Conservation (phyloP, 2,329 filamentous ascomycete species). For the Pseudogymnoascus verrucosus region DNA sequence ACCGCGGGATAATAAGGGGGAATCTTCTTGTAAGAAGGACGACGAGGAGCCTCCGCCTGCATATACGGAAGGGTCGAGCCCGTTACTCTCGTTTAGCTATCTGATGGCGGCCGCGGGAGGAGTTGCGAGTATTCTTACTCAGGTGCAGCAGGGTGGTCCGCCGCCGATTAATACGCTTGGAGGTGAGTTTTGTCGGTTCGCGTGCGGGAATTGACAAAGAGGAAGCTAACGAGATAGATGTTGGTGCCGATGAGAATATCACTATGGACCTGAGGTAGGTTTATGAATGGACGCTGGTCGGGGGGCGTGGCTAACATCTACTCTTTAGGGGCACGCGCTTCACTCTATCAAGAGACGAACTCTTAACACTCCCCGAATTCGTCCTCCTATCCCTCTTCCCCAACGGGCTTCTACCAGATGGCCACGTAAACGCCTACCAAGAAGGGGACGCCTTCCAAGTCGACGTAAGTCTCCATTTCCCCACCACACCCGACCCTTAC, state of each 20-base stretch:
- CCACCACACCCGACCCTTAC: not conserved
- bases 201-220: not conserved
- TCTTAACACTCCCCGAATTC: slow-evolving; percentile 93
- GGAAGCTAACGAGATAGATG: slow-evolving; percentile 44
- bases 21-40: slow-evolving; percentile 64
- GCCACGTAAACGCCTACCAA: slow-evolving; percentile 86
- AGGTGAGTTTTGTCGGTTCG: slow-evolving; percentile 45
- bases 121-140: slow-evolving; percentile 96
- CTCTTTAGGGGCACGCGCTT: slow-evolving; percentile 74
- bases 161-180: slow-evolving; percentile 83
- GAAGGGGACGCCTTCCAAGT: slow-evolving; percentile 94
- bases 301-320: slow-evolving; percentile 16
- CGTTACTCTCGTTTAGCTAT: slow-evolving; percentile 86
- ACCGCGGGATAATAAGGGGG: slow-evolving; percentile 71
- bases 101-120: slow-evolving; percentile 97
- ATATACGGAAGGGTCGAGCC: slow-evolving; percentile 91
- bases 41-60: slow-evolving; percentile 92
- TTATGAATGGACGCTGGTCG: not conserved
- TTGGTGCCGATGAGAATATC: slow-evolving; percentile 86
- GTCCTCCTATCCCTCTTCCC: slow-evolving; percentile 96
- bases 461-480: slow-evolving; percentile 62
- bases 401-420: slow-evolving; percentile 95
- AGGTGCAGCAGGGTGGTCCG: slow-evolving; percentile 85
- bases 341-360: slow-evolving; percentile 86
- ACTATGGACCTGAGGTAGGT: slow-evolving; percentile 84